Evolutionary conservation across 768 basidiomycete genomes (phyloP).

Genomic region (Tylopilus balloui): DNA sequence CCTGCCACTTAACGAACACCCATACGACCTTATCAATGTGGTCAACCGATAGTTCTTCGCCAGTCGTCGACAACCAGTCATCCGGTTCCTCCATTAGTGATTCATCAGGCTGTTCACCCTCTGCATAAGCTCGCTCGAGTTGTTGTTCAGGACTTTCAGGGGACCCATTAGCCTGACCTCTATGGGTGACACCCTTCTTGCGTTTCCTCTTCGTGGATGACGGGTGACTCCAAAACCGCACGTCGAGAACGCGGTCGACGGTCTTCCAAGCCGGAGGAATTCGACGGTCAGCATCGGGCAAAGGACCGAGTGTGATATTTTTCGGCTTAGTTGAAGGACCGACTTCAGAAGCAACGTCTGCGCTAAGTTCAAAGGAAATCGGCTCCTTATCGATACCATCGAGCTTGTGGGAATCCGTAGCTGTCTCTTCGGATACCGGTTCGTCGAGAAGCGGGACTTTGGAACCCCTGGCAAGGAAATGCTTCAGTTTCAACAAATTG

Average conservation of each 20-base stretch:
- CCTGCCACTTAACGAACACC: slow-evolving; percentile 91
- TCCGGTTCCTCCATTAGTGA: slow-evolving; percentile 54
- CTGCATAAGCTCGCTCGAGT: slow-evolving; percentile 40
- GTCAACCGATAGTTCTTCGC: slow-evolving; percentile 36
- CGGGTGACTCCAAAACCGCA: slow-evolving; percentile 56
- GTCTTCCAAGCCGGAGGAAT: slow-evolving; percentile 84
- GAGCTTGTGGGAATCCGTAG: slow-evolving; percentile 28
- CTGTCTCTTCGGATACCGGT: slow-evolving; percentile 30
- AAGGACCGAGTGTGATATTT: slow-evolving; percentile 33
- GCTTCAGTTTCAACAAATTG: slow-evolving; percentile 61
- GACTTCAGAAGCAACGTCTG: slow-evolving; percentile 34
- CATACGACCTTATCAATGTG: slow-evolving; percentile 65
- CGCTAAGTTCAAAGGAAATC: slow-evolving; percentile 39
- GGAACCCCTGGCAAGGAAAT: slow-evolving; percentile 69
- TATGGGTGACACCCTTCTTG: slow-evolving; percentile 19
- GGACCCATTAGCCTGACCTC: slow-evolving; percentile 29
- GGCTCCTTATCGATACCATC: slow-evolving; percentile 19
- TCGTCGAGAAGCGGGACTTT: slow-evolving; percentile 61
- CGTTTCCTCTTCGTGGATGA: slow-evolving; percentile 11
- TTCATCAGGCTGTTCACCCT: slow-evolving; percentile 61
- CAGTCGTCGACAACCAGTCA: slow-evolving; percentile 47
- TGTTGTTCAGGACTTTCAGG: slow-evolving; percentile 22
- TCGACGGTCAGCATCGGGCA: slow-evolving; percentile 65
- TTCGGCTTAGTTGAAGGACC: slow-evolving; percentile 29
- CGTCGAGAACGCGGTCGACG: slow-evolving; percentile 86